phyloP scores from a whole-genome alignment of 495 filamentous ascomycete genomes.

The Tuber magnatum region DNA sequence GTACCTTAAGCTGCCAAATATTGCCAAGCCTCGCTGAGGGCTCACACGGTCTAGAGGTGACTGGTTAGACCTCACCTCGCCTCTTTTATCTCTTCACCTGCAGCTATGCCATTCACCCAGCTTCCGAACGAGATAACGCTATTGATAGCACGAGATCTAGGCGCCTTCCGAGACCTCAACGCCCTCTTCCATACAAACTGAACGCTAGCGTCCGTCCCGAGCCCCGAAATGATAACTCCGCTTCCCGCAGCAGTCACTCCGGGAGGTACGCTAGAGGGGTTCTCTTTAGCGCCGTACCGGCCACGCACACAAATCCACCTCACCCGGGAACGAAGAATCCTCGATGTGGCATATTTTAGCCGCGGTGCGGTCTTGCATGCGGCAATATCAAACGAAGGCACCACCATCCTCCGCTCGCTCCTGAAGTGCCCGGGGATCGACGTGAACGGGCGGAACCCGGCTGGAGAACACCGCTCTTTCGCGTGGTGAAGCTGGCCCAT shows the following conservation, averaged over 20 bases:
- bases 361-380: background rate
- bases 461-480: background rate
- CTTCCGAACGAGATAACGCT: background rate
- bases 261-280: background rate
- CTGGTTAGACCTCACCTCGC: background rate
- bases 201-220: background rate
- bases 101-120: background rate
- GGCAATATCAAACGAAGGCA: background rate
- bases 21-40: too few relatives aligned
- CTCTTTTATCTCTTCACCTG: background rate
- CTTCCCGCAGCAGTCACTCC: background rate
- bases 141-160: background rate
- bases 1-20: too few relatives aligned
- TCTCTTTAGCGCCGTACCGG: background rate
- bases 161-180: background rate
- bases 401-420: background rate
- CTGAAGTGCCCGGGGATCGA: background rate
- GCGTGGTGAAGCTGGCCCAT: background rate
- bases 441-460: background rate
- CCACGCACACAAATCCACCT: background rate
- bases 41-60: background rate
- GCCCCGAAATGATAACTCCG: background rate
- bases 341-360: background rate
- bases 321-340: background rate
- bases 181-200: background rate